Percentiles rank a stretch among this genome's conserved stretches.
These are phyloP conservation scores for Coemansia sp. DNA, from an alignment of 192 early-diverging fungal genomes.

Conservation along the genomic window DNA sequence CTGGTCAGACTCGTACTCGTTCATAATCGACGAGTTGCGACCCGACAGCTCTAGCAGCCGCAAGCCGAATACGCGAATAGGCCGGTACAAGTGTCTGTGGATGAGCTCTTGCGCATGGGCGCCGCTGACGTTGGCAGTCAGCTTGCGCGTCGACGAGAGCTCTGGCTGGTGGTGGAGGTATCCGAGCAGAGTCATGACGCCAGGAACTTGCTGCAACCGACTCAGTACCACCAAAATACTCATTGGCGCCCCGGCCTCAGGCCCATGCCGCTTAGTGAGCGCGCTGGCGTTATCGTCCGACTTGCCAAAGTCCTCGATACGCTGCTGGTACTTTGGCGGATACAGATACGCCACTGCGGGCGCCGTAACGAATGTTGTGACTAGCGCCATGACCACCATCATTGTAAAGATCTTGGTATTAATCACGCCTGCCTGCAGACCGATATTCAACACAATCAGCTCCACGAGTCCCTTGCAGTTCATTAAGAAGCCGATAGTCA, in stretches of 20 bases:
- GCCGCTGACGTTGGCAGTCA: conserved; percentile 3
- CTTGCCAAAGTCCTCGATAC: conserved; percentile 31
- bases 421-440: conserved; percentile 82
- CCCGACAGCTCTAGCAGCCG: conserved; percentile 81
- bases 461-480: conserved; percentile 97
- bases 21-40: conserved; percentile 80
- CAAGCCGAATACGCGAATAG: conserved; percentile 63
- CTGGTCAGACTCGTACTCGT: conserved; percentile 65
- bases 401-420: conserved; percentile 70
- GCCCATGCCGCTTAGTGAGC: conserved; percentile 23
- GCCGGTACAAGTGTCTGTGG: conserved; percentile 18
- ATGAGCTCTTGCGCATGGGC: conserved; percentile 18
- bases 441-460: conserved; percentile 94
- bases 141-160: conserved; percentile 16
- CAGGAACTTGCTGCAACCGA: conserved; percentile 65
- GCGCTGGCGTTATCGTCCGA: conserved; percentile 16
- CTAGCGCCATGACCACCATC: conserved; percentile 80
- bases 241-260: conserved; percentile 34
- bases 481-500: conserved; percentile 89
- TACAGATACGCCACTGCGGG: conserved; percentile 78
- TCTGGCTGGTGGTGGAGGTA: conserved; percentile 57
- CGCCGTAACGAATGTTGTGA: conserved; percentile 88
- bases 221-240: conserved; percentile 65
- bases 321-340: conserved; percentile 65
- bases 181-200: conserved; percentile 71